Evolutionary conservation across 257 asterid genomes (phyloP).

Genomic region (Capsicum chinense): DNA sequence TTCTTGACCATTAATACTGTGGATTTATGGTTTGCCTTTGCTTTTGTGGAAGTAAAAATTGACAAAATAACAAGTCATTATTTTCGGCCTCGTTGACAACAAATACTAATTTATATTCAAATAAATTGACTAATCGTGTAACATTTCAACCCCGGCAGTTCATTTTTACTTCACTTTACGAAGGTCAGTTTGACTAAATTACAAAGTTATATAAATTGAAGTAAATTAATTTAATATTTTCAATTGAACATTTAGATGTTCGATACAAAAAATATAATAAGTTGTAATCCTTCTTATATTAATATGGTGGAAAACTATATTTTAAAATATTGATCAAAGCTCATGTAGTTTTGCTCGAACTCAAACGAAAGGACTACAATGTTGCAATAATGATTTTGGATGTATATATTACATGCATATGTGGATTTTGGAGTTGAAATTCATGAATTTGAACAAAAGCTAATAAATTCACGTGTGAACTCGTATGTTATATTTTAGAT

Average conservation of each 20-base stretch:
- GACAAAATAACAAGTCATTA: not conserved
- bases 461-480: not conserved
- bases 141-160: not conserved
- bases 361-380: not conserved
- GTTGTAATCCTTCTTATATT: too few relatives aligned
- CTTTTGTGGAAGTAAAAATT: constrained; percentile 7
- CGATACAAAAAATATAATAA: too few relatives aligned
- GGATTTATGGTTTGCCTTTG: not conserved
- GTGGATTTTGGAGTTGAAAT: not conserved
- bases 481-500: not conserved
- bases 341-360: too few relatives aligned
- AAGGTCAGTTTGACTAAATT: too few relatives aligned
- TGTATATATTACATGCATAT: not conserved
- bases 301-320: too few relatives aligned
- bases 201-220: too few relatives aligned
- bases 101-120: not conserved
- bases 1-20: not conserved
- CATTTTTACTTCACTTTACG: too few relatives aligned
- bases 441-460: not conserved
- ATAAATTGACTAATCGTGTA: not conserved
- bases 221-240: too few relatives aligned
- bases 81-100: not conserved
- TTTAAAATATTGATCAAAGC: too few relatives aligned
- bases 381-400: not conserved
- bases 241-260: too few relatives aligned